These are phyloP conservation scores for Martensiomyces pterosporus DNA, from an alignment of 192 early-diverging fungal genomes.

Conservation along the genomic window DNA sequence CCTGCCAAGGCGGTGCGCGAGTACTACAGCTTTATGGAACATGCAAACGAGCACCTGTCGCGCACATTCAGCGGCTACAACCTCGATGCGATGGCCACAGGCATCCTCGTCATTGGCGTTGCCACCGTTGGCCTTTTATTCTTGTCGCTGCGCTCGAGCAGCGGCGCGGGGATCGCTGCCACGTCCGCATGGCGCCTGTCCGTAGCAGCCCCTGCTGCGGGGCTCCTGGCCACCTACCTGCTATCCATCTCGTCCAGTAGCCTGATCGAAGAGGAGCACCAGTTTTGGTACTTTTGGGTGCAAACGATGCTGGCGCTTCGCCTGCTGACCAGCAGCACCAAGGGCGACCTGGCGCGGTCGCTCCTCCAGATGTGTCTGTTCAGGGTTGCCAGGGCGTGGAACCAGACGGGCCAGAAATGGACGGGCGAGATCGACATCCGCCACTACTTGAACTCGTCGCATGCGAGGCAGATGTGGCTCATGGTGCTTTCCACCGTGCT, in stretches of 20 bases:
- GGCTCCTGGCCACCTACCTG: conserved; percentile 50
- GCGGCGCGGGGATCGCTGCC: conserved; percentile 6
- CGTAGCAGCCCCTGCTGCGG: conserved; percentile 13
- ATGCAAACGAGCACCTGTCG: conserved; percentile 35
- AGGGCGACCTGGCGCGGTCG: conserved; percentile 2
- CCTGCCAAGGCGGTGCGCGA: conserved; percentile 11
- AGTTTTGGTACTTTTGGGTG: conserved; percentile 71
- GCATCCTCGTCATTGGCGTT: conserved; percentile 22
- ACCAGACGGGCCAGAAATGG: conserved; percentile 47
- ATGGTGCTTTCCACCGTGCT: conserved; percentile 10
- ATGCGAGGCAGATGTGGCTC: conserved; percentile 22
- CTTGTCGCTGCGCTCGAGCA: conserved; percentile 14
- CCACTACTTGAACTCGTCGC: conserved; percentile 16
- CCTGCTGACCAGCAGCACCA: conserved; percentile 6
- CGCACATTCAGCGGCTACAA: conserved; percentile 41
- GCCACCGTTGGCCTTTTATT: conserved; percentile 8
- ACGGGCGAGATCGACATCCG: conserved; percentile 37
- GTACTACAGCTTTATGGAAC: conserved; percentile 36
- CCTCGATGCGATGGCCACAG: conserved; percentile 34
- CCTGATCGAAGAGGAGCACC: conserved; percentile 72
- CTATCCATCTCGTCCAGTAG: conserved; percentile 62
- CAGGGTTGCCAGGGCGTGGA: conserved; percentile 41
- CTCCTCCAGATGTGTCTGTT: conserved; percentile 38
- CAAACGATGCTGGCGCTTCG: conserved; percentile 57
- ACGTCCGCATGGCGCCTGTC: conserved; percentile 4